A percentile compares a stretch with the other conserved stretches of the same genome.
These are phyloP conservation scores for Davidsoniella australis DNA, from an alignment of 2,329 filamentous ascomycete species.

Conservation along the genomic window DNA sequence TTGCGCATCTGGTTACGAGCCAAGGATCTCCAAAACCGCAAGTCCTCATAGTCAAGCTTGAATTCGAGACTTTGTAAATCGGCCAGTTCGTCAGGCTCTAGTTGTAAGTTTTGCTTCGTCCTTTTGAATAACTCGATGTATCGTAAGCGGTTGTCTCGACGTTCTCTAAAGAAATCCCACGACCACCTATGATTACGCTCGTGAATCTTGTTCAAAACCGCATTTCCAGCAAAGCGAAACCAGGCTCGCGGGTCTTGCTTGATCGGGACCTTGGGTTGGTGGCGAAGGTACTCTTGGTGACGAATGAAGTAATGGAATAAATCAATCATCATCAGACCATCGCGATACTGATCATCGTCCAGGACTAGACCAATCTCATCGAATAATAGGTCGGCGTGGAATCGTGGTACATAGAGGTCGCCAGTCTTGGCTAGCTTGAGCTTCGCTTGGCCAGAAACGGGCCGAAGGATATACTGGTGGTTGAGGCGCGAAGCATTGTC, in stretches of 20 bases:
- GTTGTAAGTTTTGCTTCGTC: constrained; percentile 54
- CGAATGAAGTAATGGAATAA: constrained; percentile 96
- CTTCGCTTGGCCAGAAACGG: constrained; percentile 87
- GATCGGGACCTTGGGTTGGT: constrained; percentile 68
- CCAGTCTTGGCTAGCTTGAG: constrained; percentile 91
- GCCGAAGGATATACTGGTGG: constrained; percentile 90
- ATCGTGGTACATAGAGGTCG: constrained; percentile 58
- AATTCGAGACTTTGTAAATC: constrained; percentile 63
- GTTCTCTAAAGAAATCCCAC: constrained; percentile 88
- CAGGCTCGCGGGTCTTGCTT: constrained; percentile 87
- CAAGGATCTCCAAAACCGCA: constrained; percentile 91
- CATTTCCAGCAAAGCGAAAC: constrained; percentile 79
- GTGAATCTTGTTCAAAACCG: constrained; percentile 84
- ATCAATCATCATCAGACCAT: constrained; percentile 94
- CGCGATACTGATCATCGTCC: constrained; percentile 92
- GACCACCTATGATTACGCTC: constrained; percentile 86
- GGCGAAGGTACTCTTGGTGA: constrained; percentile 90
- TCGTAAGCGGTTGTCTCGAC: constrained; percentile 69
- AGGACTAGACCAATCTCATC: constrained; percentile 97
- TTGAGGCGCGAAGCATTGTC: constrained; percentile 23
- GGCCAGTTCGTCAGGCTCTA: constrained; percentile 52
- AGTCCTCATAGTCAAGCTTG: constrained; percentile 84
- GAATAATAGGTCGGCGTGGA: constrained; percentile 82
- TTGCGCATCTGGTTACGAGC: constrained; percentile 89
- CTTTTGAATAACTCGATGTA: constrained; percentile 98